Evolutionary conservation across 2,329 filamentous ascomycete genomes (phyloP), one percentile per base, ranked within the genome.

Genomic region (Claviceps purpurea): DNA sequence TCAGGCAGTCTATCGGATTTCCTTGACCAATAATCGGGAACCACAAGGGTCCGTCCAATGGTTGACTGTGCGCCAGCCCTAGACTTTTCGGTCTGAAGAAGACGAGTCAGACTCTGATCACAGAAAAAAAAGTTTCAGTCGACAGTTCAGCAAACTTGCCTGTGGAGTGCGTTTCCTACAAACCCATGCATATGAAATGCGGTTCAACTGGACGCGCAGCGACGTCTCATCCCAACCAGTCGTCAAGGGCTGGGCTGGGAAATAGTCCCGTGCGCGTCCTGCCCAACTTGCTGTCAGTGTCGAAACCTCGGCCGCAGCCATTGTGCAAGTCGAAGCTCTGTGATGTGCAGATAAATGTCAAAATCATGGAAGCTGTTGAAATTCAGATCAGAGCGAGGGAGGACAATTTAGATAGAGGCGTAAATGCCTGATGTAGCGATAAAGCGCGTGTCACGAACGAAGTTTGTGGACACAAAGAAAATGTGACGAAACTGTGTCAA

Each of bases 221-320:
- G 62, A 61, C 26, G 57, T 60, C 37, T 54, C 50, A 55, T 57
- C 51, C 57, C 55, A 58, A 37, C 46, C 50, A 57, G 49, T 67
- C 62, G 60, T 65, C 62, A 59, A 66, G 62, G 54, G 60, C 56
- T 47, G 64, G 60, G 56, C 64, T 57, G 63, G 61, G 60, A 58
- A 59, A 61, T 58, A 70, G 57, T 65, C 67, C 69, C 61, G 66
- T 59, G 55, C 64, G 64, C 61, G 68, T 69, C 60, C 67, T 67
- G 62, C 66, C 68, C 65, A 71, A 65, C 61, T 65, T 63, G 64
- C 68, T 65, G 63, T 68, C 59, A 66, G 68, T 56, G 64, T 63
- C 65, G 72, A 62, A 68, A 77, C 68, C 59, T 70, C 68, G 68
- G 70, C 70, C 64, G 74, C 67, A 66, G 77, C 76, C 77, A 80